Conservation (phyloP, 169 alveolate species). For the Eimeria tenella region DNA sequence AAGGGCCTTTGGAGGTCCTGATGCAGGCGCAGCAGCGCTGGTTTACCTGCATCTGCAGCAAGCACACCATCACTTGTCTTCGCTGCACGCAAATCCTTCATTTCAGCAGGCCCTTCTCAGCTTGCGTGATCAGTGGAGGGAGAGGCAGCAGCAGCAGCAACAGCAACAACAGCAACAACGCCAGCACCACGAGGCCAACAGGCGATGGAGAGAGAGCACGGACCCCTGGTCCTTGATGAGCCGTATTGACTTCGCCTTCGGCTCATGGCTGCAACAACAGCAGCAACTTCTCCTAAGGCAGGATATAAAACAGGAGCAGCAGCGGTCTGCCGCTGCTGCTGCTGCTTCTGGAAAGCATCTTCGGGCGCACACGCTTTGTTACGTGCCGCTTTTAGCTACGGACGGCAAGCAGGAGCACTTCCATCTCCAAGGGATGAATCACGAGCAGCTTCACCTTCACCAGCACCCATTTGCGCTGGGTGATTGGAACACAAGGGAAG, state of each 20-base stretch:
- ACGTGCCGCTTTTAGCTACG: background rate
- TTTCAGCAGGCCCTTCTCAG: slow-evolving; percentile 34
- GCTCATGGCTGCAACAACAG: slow-evolving; percentile 46
- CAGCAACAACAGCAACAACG: slow-evolving; percentile 24
- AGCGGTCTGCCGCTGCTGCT: slow-evolving; percentile 3
- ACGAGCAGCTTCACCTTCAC: slow-evolving; percentile 1
- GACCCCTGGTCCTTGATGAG: slow-evolving; percentile 48
- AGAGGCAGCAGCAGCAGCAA: slow-evolving; percentile 15
- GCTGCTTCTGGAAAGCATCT: background rate
- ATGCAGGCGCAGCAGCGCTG: slow-evolving; percentile 52
- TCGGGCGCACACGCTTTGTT: background rate
- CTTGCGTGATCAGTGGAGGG: slow-evolving; percentile 41
- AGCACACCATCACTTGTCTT: slow-evolving; percentile 19
- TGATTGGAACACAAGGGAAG: background rate
- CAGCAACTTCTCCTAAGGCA: slow-evolving; percentile 25
- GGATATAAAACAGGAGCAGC: slow-evolving; percentile 24
- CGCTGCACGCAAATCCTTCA: slow-evolving; percentile 41
- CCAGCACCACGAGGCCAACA: background rate
- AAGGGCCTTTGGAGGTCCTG: slow-evolving; percentile 10
- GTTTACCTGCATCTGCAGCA: slow-evolving; percentile 65
- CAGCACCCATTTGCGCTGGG: background rate
- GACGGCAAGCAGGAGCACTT: background rate
- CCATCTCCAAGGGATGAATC: background rate
- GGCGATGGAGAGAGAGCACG: background rate
- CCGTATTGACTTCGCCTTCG: slow-evolving; percentile 18